Conservation (phyloP, 169 alveolate genomes). For the Cryptosporidium xiaoi region DNA sequence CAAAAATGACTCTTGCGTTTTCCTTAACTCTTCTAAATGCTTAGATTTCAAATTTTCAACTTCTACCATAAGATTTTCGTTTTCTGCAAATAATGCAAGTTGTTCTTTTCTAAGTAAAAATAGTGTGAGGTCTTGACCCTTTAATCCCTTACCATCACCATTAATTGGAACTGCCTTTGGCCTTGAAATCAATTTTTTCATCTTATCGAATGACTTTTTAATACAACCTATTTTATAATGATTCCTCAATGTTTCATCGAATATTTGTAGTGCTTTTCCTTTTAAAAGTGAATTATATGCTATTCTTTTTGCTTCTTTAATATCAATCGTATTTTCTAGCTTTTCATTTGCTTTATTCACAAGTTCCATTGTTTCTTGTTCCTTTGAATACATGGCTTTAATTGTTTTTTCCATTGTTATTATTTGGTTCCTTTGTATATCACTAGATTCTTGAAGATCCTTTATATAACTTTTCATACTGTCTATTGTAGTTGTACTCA, state of each 20-base stretch:
- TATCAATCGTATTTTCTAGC: constrained; percentile 49
- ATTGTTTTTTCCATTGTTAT: constrained; percentile 68
- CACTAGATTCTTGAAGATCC: constrained; percentile 35
- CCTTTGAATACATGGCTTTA: constrained; percentile 47
- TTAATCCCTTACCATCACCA: constrained; percentile 33
- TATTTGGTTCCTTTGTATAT: constrained; percentile 54
- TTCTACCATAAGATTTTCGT: constrained; percentile 45
- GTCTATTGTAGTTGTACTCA: constrained; percentile 56
- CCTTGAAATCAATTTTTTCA: constrained; percentile 31
- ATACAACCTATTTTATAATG: constrained; percentile 24
- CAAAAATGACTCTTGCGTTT: constrained; percentile 69
- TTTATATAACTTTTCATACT: constrained; percentile 37
- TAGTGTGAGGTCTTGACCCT: constrained; percentile 33
- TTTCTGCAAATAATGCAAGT: constrained; percentile 62
- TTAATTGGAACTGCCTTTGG: constrained; percentile 21
- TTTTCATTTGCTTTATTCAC: constrained; percentile 65
- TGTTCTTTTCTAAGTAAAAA: constrained; percentile 64
- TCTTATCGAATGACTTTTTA: constrained; percentile 40
- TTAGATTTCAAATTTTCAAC: constrained; percentile 46
- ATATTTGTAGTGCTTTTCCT: constrained; percentile 50
- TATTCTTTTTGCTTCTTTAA: constrained; percentile 69
- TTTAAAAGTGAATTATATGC: constrained; percentile 59
- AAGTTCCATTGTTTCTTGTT: constrained; percentile 63
- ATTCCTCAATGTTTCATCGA: constrained; percentile 50
- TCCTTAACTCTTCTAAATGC: constrained; percentile 58